phyloP scores from a whole-genome alignment of 2,329 filamentous ascomycete species.

The Neopestalotiopsis rosae region DNA sequence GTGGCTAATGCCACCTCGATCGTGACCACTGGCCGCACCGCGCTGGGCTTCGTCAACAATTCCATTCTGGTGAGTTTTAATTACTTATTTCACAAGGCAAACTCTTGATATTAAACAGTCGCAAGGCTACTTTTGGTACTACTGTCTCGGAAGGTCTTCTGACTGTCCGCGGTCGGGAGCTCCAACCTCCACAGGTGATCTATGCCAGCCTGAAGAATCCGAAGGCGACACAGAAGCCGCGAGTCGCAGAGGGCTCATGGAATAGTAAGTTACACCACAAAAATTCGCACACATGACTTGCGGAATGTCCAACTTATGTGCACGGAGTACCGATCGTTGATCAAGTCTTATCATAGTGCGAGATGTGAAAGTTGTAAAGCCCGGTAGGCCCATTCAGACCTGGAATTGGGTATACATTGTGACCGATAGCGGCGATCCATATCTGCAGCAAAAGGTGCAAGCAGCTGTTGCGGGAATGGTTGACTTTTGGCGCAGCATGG shows the following conservation, averaged over 20 bases:
- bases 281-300: neutral
- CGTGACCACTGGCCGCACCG: conserved; percentile 56
- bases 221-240: conserved; percentile 39
- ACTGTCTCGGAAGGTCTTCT: conserved; percentile 65
- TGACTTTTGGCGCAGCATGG: conserved; percentile 11
- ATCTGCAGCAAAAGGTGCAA: conserved; percentile 11
- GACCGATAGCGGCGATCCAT: neutral
- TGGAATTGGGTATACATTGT: conserved; percentile 58
- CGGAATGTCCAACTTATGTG: neutral
- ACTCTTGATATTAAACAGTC: conserved; percentile 20
- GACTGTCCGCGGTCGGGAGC: conserved; percentile 74
- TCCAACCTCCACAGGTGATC: conserved; percentile 62
- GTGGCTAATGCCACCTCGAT: conserved; percentile 72
- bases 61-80: conserved; percentile 46
- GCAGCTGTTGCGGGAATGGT: conserved; percentile 8
- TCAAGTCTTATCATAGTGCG: conserved; percentile 41
- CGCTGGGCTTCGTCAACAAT: conserved; percentile 62
- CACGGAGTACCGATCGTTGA: neutral
- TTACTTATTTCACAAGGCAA: neutral
- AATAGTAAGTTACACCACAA: conserved; percentile 48
- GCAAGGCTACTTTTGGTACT: conserved; percentile 62
- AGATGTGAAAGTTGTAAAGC: conserved; percentile 58
- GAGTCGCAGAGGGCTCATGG: conserved; percentile 64
- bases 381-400: conserved; percentile 48
- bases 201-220: conserved; percentile 53